Conservation (phyloP, 805 yeast species). For the Starmerella khaoyaiensis region DNA sequence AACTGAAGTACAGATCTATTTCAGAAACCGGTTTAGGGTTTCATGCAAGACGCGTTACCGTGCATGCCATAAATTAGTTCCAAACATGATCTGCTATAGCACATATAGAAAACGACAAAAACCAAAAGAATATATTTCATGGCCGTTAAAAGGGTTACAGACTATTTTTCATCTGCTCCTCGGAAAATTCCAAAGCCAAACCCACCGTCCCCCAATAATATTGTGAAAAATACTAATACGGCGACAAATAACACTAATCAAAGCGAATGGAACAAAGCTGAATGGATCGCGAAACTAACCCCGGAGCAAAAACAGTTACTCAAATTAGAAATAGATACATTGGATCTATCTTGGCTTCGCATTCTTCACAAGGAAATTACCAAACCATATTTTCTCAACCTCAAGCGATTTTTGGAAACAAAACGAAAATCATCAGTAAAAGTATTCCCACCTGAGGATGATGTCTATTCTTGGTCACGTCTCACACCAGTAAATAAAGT, state of each 20-base stretch:
- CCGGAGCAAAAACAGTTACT: constrained; percentile 41
- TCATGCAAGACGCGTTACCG: too few species aligned
- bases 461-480: constrained; percentile 85
- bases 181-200: constrained; percentile 1
- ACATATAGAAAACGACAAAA: background rate
- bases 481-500: constrained; percentile 64
- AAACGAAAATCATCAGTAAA: constrained; percentile 37
- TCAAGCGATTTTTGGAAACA: constrained; percentile 48
- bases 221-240: background rate
- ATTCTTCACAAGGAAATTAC: constrained; percentile 56
- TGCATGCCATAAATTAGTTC: too few species aligned
- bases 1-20: too few species aligned
- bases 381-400: constrained; percentile 67
- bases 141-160: constrained; percentile 14
- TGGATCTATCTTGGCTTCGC: constrained; percentile 71
- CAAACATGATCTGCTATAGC: background rate
- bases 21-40: too few species aligned
- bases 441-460: constrained; percentile 65
- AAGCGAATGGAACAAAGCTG: constrained; percentile 33
- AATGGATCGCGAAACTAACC: constrained; percentile 40
- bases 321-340: constrained; percentile 49
- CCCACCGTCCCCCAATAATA: background rate
- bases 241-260: background rate
- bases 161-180: constrained; percentile 12
- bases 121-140: background rate